Percentiles rank a stretch among this genome's conserved stretches.
phyloP scores from a whole-genome alignment of 768 basidiomycete genomes.

The Albatrellus ellisii region DNA sequence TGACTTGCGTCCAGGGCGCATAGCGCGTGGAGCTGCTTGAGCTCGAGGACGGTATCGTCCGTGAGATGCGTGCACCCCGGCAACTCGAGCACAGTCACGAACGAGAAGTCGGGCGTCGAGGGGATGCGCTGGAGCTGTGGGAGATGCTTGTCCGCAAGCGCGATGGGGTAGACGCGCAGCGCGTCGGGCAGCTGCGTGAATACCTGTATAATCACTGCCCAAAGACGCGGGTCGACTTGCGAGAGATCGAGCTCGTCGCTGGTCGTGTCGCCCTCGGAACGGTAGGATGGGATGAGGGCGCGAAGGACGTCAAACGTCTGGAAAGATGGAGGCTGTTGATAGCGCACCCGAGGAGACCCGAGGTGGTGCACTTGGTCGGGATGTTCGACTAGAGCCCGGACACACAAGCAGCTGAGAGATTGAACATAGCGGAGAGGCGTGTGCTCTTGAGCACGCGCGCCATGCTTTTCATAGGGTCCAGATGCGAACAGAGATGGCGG shows the following conservation, averaged over 20 bases:
- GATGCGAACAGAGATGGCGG: constrained; percentile 6
- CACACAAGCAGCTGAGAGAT: constrained; percentile 39
- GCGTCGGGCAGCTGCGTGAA: constrained; percentile 36
- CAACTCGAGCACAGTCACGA: constrained; percentile 53
- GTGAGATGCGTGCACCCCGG: constrained; percentile 39
- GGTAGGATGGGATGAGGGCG: constrained; percentile 25
- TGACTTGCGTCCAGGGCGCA: constrained; percentile 51
- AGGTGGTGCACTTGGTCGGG: constrained; percentile 32
- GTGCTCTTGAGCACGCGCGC: not conserved
- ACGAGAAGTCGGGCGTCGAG: constrained; percentile 40
- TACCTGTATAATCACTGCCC: constrained; percentile 50
- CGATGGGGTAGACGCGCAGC: constrained; percentile 29
- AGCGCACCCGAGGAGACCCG: constrained; percentile 23
- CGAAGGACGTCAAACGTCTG: constrained; percentile 23
- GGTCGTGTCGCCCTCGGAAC: not conserved
- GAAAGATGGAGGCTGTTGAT: constrained; percentile 18
- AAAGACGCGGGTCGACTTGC: constrained; percentile 40
- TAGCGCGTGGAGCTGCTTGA: constrained; percentile 41
- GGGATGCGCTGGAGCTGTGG: constrained; percentile 45
- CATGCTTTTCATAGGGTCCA: constrained; percentile 7
- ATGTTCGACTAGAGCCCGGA: constrained; percentile 28
- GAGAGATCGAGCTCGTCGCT: constrained; percentile 9
- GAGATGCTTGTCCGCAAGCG: constrained; percentile 40
- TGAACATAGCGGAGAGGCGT: constrained; percentile 22
- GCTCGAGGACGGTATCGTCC: constrained; percentile 38